A percentile compares a stretch with the other conserved stretches of the same genome.
Conservation (phyloP, 1,139 yeast species). For the Geotrichum reessii region DNA sequence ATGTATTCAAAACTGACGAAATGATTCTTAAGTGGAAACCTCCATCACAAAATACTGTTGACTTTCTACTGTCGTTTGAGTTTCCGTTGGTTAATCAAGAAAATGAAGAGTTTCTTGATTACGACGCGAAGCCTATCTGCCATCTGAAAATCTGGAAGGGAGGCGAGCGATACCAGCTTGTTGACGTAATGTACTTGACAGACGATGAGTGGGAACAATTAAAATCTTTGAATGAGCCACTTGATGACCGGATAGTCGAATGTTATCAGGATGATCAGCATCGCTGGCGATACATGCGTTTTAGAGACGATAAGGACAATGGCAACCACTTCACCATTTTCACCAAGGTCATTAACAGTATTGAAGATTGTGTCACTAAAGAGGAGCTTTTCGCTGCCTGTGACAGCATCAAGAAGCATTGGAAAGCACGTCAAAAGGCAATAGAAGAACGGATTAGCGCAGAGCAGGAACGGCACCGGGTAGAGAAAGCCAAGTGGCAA, state of each 20-base stretch:
- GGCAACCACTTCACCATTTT: constrained; percentile 83
- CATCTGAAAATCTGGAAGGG: constrained; percentile 80
- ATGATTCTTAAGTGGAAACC: constrained; percentile 89
- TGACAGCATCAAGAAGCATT: background rate
- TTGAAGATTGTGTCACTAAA: constrained; percentile 77
- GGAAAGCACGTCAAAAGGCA: background rate
- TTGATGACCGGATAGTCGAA: constrained; percentile 88
- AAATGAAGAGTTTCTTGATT: constrained; percentile 70
- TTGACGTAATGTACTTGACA: constrained; percentile 54
- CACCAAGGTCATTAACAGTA: constrained; percentile 73
- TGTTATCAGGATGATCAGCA: constrained; percentile 59
- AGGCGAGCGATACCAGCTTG: constrained; percentile 56
- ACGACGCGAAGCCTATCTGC: constrained; percentile 69
- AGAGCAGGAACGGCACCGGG: background rate
- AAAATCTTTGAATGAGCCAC: constrained; percentile 66
- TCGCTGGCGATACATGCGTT: constrained; percentile 78
- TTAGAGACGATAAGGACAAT: constrained; percentile 85
- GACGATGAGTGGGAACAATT: constrained; percentile 80
- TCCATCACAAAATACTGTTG: constrained; percentile 88
- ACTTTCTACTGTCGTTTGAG: constrained; percentile 66
- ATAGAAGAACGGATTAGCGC: background rate
- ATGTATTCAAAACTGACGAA: constrained; percentile 81
- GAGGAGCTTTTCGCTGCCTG: constrained; percentile 51
- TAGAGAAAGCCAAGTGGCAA: background rate
- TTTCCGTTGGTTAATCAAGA: constrained; percentile 65